A percentile compares a stretch with the other conserved stretches of the same genome.
phyloP scores from a whole-genome alignment of 1,284 basidiomycete genomes.

The Marasmius fiardii region DNA sequence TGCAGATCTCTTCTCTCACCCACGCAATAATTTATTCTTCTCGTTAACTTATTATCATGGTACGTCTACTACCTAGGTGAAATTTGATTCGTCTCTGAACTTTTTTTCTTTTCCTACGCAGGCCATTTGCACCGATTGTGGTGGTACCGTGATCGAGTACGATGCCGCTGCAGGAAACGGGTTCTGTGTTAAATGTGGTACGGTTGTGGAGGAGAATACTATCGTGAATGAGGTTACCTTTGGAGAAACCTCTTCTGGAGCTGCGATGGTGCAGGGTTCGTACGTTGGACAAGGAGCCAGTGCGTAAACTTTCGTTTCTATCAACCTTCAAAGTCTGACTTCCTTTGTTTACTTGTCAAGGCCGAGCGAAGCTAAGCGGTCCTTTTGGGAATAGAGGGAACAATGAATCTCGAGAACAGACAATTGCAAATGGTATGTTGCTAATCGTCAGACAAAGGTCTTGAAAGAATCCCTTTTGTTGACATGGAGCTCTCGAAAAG shows the following conservation, averaged over 20 bases:
- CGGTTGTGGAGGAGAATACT: constrained; percentile 90
- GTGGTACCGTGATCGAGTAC: constrained; percentile 79
- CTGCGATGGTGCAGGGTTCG: constrained; percentile 93
- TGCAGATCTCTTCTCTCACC: no score
- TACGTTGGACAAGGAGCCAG: constrained; percentile 93
- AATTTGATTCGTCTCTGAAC: not conserved
- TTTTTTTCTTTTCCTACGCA: not conserved
- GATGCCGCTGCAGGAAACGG: constrained; percentile 79
- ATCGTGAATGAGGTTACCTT: constrained; percentile 95
- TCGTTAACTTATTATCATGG: not conserved
- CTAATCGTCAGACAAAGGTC: constrained; percentile 3
- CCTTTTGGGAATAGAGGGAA: constrained; percentile 77
- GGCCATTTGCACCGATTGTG: constrained; percentile 47
- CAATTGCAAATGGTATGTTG: constrained; percentile 77
- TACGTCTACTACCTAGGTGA: not conserved
- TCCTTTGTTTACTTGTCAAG: constrained; percentile 35
- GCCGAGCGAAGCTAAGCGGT: constrained; percentile 75
- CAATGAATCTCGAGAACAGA: constrained; percentile 82
- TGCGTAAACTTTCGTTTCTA: constrained; percentile 45
- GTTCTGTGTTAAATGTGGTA: constrained; percentile 82
- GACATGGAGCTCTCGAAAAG: constrained; percentile 36
- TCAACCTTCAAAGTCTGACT: not conserved
- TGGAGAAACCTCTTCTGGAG: constrained; percentile 89
- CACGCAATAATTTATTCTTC: not conserved
- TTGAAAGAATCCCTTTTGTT: not conserved